Evolutionary conservation across 2,329 filamentous ascomycete species (phyloP).

Genomic region (Colletotrichum godetiae): DNA sequence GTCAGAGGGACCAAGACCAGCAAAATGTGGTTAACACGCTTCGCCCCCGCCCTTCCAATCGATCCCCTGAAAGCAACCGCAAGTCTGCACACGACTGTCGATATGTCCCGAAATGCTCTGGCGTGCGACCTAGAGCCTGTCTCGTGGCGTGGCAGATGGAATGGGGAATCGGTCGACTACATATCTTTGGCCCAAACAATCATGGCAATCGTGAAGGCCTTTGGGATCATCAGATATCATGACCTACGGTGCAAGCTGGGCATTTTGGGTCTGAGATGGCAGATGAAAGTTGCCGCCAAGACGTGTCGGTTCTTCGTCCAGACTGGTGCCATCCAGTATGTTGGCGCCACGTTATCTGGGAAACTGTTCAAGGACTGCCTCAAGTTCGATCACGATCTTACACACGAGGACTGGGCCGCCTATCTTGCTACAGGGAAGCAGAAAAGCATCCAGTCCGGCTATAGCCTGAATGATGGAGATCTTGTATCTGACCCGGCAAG

Average conservation of each 20-base stretch:
- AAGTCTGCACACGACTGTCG: conserved; percentile 12
- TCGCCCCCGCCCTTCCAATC: conserved; percentile 58
- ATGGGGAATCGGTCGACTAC: conserved; percentile 68
- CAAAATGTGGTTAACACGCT: conserved; percentile 69
- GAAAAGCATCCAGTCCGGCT: conserved; percentile 9
- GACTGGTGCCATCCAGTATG: conserved; percentile 66
- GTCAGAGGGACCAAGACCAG: conserved; percentile 70
- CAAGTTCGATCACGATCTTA: conserved; percentile 67
- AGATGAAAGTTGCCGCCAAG: conserved; percentile 70
- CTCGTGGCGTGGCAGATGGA: conserved; percentile 67
- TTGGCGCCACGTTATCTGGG: conserved; percentile 64
- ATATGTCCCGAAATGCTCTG: conserved; percentile 43
- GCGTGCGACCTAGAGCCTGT: conserved; percentile 61
- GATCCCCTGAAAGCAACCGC: conserved; percentile 35
- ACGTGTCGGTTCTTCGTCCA: conserved; percentile 68
- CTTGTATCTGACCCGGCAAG: neutral
- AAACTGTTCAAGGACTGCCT: conserved; percentile 72
- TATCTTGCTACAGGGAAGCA: conserved; percentile 62
- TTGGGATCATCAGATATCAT: conserved; percentile 67
- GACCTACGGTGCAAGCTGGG: conserved; percentile 70
- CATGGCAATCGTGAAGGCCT: conserved; percentile 67
- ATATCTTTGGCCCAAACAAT: conserved; percentile 67
- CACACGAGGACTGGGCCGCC: conserved; percentile 65
- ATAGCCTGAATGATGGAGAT: neutral
- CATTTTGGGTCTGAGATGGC: conserved; percentile 64